Evolutionary conservation across 177 flowering plant species (phyloP), one percentile per base, ranked within the genome.

Genomic region (Vitis hybrid): DNA sequence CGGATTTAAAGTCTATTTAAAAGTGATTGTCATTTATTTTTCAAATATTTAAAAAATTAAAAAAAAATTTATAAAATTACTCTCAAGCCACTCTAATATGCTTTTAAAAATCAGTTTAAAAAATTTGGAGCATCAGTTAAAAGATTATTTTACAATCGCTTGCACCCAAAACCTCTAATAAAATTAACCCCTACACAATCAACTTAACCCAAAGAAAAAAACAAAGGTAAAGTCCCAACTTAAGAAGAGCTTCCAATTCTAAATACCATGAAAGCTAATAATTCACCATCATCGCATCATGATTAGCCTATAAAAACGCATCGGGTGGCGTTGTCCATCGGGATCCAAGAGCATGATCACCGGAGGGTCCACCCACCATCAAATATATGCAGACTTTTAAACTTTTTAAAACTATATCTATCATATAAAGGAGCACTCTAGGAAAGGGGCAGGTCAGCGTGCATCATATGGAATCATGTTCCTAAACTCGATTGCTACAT

Each of bases 381-480:
- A 33, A 33, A 4, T 52, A 11, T 3, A 11, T 52, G 24, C 24
- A 22, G 3, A 22, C 24, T 22, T 22, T 52, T 52, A 10, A 52
- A 52, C 55, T 52, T 52, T 11, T 11, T 10, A 52, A 14, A 4
- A 14, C 7, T 33, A 33, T 33, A 6, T 33, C 44, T 33, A 56
- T 17, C 9, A 17, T 17, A 10, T 4, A 59, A 17, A 59, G 31
- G 9, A 18, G 28, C 28, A 59, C 18, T 20, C 17, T 59, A 20
- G 44, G 44, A 33, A 33, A 66, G 65, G 4, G 69, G 59, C 33
- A 12, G 28, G 28, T 7, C 28, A 33, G 73, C 65, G 73, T 74
- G 77, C 73, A 58, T 56, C 78, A 75, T 75, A 73, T 75, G 73
- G 50, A 70, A 70, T 75, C 74, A 66, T 75, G n/a, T n/a, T 60